Evolutionary conservation across 2,329 filamentous ascomycete genomes (phyloP).

Genomic region (Blastomyces emzantsi): DNA sequence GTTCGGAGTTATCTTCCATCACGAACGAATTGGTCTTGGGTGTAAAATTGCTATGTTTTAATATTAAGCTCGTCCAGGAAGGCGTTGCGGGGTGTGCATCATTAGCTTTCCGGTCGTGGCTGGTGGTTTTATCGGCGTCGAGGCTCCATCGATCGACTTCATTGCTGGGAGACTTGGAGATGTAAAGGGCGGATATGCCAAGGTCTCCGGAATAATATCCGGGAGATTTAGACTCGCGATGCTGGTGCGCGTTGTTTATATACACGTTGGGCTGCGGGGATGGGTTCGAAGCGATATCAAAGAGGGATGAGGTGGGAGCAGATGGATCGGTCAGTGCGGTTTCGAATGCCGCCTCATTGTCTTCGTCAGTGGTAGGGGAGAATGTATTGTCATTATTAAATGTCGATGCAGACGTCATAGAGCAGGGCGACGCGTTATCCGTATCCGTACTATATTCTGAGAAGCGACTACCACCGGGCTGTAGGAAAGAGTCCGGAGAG

Average conservation of each 20-base stretch:
- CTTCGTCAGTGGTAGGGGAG: background rate
- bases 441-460: constrained; percentile 35
- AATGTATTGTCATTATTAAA: constrained; percentile 21
- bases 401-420: constrained; percentile 29
- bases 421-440: constrained; percentile 29
- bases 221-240: constrained; percentile 17
- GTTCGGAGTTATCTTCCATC: background rate
- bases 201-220: constrained; percentile 19
- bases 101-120: constrained; percentile 26
- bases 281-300: background rate
- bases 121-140: constrained; percentile 12
- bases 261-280: background rate
- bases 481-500: constrained; percentile 20
- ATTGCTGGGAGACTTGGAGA: constrained; percentile 24
- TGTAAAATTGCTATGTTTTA: constrained; percentile 2
- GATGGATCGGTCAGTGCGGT: background rate
- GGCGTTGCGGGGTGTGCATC: background rate
- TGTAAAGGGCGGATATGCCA: constrained; percentile 26
- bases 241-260: constrained; percentile 11
- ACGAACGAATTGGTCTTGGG: background rate
- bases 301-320: background rate
- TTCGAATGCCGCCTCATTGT: background rate
- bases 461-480: constrained; percentile 30
- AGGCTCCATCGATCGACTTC: background rate
- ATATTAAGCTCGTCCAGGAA: background rate